A percentile compares a stretch with the other conserved stretches of the same genome.
Evolutionary conservation across 768 basidiomycete genomes (phyloP).

Genomic region (Suillus discolor): DNA sequence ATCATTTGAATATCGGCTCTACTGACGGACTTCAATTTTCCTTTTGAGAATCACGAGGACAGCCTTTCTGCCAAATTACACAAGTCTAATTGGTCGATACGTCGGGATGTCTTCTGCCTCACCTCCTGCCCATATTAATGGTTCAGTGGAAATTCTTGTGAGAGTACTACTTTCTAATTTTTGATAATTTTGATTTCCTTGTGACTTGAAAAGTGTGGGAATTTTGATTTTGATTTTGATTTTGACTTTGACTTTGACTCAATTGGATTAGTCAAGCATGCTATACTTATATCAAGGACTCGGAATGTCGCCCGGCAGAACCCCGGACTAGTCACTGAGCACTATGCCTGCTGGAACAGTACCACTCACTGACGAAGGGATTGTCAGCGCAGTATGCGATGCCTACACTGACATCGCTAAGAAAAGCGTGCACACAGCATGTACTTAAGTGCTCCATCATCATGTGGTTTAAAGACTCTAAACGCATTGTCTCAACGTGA

Average conservation of each 20-base stretch:
- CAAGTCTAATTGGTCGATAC: neutral
- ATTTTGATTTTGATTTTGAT: slow-evolving; percentile 5
- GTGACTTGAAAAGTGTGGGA: neutral
- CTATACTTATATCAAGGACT: neutral
- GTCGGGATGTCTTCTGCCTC: no score
- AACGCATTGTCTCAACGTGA: neutral
- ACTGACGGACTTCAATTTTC: neutral
- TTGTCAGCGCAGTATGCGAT: slow-evolving; percentile 9
- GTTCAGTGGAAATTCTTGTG: neutral
- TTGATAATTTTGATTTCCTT: neutral
- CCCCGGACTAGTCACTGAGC: neutral
- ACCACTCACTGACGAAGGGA: slow-evolving; percentile 1
- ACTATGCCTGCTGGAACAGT: slow-evolving; percentile 1
- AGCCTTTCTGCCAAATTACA: neutral
- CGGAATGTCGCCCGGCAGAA: neutral
- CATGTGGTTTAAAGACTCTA: neutral
- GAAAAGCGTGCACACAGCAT: slow-evolving; percentile 7
- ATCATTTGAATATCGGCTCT: neutral
- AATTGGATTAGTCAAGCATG: neutral
- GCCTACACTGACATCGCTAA: slow-evolving; percentile 8
- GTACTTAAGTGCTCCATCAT: slow-evolving; percentile 17
- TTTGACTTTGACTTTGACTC: neutral
- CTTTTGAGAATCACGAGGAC: neutral
- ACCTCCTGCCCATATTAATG: neutral
- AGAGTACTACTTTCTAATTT: neutral